Percentiles rank a stretch among this genome's conserved stretches.
Evolutionary conservation across 1,284 basidiomycete genomes (phyloP).

Genomic region (Sporisorium iseilematis-ciliati): DNA sequence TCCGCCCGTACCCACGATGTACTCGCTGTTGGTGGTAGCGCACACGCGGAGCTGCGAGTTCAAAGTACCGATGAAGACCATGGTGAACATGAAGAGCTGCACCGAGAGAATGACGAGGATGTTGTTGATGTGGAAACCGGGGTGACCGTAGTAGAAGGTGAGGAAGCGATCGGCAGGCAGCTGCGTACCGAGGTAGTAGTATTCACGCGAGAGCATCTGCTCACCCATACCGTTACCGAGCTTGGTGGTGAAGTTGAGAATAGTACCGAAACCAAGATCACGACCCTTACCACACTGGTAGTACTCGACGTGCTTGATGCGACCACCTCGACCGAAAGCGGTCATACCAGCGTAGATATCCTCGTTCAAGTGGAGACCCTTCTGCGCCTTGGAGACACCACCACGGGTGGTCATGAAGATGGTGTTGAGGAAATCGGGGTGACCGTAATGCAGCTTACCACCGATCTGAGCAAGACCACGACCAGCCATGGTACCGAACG

Average conservation of each 20-base stretch:
- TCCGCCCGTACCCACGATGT: constrained; percentile 65
- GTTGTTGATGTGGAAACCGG: constrained; percentile 99
- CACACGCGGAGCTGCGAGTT: constrained; percentile 66
- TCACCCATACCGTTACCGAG: constrained; percentile 99
- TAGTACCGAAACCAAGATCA: constrained; percentile 98
- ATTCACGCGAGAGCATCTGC: constrained; percentile 98
- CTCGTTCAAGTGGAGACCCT: constrained; percentile 97
- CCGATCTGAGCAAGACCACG: constrained; percentile 96
- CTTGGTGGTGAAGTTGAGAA: constrained; percentile 99
- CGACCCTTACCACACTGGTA: constrained; percentile 97
- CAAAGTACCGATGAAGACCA: constrained; percentile 69
- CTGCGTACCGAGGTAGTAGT: constrained; percentile 99
- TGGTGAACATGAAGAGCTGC: constrained; percentile 69
- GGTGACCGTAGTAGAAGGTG: constrained; percentile 99
- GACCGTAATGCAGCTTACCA: constrained; percentile 98
- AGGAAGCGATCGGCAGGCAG: constrained; percentile 97
- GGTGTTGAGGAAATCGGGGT: constrained; percentile 98
- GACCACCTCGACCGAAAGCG: constrained; percentile 93
- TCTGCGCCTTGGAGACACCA: constrained; percentile 98
- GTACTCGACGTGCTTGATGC: constrained; percentile 99
- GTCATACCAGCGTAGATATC: constrained; percentile 99
- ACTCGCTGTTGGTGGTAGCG: constrained; percentile 65
- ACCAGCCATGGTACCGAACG: constrained; percentile 96
- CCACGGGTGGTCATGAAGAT: constrained; percentile 98
- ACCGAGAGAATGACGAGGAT: constrained; percentile 77